These are phyloP conservation scores for Glutinoglossum americanum DNA, from an alignment of 495 filamentous ascomycete species.

Conservation along the genomic window DNA sequence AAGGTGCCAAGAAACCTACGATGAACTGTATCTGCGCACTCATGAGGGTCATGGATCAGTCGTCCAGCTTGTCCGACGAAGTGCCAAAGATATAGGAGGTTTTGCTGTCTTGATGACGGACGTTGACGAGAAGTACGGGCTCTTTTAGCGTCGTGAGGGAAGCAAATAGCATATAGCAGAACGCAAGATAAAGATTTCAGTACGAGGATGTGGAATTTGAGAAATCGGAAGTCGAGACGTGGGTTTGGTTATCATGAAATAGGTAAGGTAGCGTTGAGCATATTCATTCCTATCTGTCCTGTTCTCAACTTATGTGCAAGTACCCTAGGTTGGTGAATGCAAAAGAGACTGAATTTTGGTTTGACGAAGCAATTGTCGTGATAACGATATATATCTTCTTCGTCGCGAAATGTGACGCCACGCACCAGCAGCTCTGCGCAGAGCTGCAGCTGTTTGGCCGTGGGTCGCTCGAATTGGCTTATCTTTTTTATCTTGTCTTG, in stretches of 20 bases:
- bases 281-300: neutral
- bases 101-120: neutral
- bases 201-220: neutral
- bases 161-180: neutral
- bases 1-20: constrained; percentile 18
- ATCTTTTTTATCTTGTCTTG: neutral
- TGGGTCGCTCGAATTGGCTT: neutral
- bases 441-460: neutral
- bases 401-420: neutral
- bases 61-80: constrained; percentile 3
- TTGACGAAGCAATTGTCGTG: neutral
- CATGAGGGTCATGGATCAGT: constrained; percentile 26
- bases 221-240: neutral
- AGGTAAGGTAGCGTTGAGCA: neutral
- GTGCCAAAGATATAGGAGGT: neutral
- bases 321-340: neutral
- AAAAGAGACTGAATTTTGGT: neutral
- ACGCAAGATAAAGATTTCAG: neutral
- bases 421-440: neutral
- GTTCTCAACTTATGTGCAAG: neutral
- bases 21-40: constrained; percentile 34
- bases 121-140: neutral
- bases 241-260: neutral
- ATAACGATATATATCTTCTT: neutral
- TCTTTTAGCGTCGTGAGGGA: neutral